Conservation (phyloP, 108 stramenopile genomes). For the Skeletonema grethae region DNA sequence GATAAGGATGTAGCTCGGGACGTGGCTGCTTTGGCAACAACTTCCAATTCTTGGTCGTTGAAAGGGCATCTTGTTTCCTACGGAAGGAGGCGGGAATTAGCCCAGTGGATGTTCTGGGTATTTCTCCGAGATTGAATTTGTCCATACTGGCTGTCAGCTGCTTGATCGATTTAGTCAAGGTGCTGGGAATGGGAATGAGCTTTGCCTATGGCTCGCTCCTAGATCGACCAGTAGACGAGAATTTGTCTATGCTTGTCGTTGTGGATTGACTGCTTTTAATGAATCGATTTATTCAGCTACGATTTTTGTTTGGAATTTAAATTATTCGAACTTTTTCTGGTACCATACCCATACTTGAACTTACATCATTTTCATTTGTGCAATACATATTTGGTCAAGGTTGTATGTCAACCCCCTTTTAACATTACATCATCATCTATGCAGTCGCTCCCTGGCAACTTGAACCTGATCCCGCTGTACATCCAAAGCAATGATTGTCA, state of each 20-base stretch:
- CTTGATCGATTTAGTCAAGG: no score
- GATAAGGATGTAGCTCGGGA: constrained; percentile 17
- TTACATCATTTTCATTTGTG: no score
- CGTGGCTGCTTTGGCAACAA: constrained; percentile 13
- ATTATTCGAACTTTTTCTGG: no score
- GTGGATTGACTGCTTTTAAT: no score
- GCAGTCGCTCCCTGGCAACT: constrained; percentile 60
- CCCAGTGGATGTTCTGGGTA: constrained; percentile 21
- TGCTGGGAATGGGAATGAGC: no score
- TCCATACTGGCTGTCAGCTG: background rate
- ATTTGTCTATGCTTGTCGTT: no score
- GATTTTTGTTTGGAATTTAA: no score
- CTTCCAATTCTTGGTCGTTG: constrained; percentile 2
- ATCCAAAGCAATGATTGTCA: constrained; percentile 98
- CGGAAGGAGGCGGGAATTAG: constrained; percentile 23
- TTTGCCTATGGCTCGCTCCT: no score
- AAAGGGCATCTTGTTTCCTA: constrained; percentile 3
- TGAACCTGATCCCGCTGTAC: constrained; percentile 94
- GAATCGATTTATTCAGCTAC: no score
- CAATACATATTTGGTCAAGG: no score
- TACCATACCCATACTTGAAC: no score
- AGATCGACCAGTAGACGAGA: no score
- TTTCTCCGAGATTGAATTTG: constrained; percentile 22
- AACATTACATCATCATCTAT: background rate
- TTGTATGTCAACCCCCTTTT: background rate